Conservation (phyloP, 441 rosid genomes). For the Theobroma grandiflorum region DNA sequence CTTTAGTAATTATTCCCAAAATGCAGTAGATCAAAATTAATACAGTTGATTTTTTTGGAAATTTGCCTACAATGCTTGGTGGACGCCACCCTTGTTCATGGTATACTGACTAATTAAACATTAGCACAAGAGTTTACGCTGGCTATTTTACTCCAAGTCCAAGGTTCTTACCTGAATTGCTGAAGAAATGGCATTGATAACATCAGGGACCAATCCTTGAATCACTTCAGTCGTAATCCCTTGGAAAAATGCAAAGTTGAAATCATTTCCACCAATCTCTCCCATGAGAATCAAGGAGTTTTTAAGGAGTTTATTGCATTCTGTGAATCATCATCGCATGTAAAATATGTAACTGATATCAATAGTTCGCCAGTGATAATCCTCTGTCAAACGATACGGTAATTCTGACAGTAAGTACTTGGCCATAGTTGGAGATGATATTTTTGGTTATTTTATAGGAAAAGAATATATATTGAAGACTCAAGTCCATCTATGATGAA, state of each 20-base stretch:
- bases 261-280: slow-evolving; percentile 61
- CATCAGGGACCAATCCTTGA: slow-evolving; percentile 39
- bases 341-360: too few relatives aligned
- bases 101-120: neutral
- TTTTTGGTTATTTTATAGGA: neutral
- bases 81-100: neutral
- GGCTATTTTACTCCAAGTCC: neutral
- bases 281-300: slow-evolving; percentile 53
- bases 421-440: neutral
- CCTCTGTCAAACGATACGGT: neutral
- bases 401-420: too few relatives aligned
- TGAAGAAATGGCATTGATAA: slow-evolving; percentile 43
- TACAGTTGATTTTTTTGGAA: neutral
- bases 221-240: slow-evolving; percentile 30
- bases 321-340: slow-evolving; percentile 9
- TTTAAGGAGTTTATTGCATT: slow-evolving; percentile 33
- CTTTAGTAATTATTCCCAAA: neutral
- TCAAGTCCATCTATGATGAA: too few relatives aligned
- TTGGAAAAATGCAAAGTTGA: slow-evolving; percentile 36
- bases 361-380: neutral
- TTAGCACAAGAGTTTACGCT: neutral
- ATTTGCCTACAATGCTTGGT: neutral
- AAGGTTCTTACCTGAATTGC: slow-evolving; percentile 39
- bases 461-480: too few relatives aligned
- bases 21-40: neutral